Evolutionary conservation across 768 basidiomycete species (phyloP).

Genomic region (Auricularia auricula-judae): DNA sequence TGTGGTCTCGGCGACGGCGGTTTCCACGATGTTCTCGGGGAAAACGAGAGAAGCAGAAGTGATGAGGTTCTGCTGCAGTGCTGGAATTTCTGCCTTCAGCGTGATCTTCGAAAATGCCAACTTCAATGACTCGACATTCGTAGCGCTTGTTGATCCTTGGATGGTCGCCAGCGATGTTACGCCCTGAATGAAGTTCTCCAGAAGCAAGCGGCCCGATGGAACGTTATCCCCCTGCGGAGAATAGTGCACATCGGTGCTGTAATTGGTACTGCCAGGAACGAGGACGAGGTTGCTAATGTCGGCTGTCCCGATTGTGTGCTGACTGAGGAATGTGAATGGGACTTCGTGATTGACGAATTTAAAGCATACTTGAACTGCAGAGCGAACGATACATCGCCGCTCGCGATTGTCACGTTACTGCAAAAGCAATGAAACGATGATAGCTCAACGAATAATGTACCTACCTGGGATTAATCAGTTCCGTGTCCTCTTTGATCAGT

Average conservation of each 20-base stretch:
- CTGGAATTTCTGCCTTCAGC: slow-evolving; percentile 51
- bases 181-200: slow-evolving; percentile 64
- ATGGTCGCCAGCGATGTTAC: slow-evolving; percentile 44
- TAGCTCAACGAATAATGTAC: background rate
- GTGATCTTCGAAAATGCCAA: slow-evolving; percentile 48
- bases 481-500: slow-evolving; percentile 53
- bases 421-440: background rate
- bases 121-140: slow-evolving; percentile 49
- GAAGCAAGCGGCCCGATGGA: slow-evolving; percentile 41
- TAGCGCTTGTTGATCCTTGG: slow-evolving; percentile 42
- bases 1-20: slow-evolving; percentile 44
- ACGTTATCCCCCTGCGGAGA: slow-evolving; percentile 43
- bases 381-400: slow-evolving; percentile 52
- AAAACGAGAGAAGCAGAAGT: slow-evolving; percentile 43
- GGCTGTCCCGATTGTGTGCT: slow-evolving; percentile 45
- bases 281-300: slow-evolving; percentile 48
- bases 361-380: slow-evolving; percentile 42
- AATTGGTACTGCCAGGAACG: slow-evolving; percentile 43
- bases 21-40: slow-evolving; percentile 49
- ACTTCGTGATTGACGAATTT: background rate
- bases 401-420: slow-evolving; percentile 8
- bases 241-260: slow-evolving; percentile 57
- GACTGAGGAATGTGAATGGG: slow-evolving; percentile 18
- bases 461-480: slow-evolving; percentile 57
- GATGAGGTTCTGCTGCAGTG: slow-evolving; percentile 52